These are phyloP conservation scores for Lecanoromycetidae sp. DNA, from an alignment of 2,329 filamentous ascomycete species.

Conservation along the genomic window DNA sequence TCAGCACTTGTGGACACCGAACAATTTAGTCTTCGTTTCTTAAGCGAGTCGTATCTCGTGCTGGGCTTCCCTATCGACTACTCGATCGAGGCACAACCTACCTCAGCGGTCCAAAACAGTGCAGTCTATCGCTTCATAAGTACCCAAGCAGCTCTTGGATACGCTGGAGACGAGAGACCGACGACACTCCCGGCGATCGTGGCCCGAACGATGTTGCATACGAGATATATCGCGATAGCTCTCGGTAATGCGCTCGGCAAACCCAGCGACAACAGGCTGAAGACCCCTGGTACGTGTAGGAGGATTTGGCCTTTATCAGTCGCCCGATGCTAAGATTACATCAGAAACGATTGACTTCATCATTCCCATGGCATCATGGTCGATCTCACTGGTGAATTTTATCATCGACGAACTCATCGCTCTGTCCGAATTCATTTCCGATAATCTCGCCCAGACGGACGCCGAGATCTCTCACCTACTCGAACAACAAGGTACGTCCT, in stretches of 20 bases:
- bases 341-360: conserved; percentile 60
- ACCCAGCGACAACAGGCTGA: conserved; percentile 24
- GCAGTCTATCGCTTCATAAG: conserved; percentile 66
- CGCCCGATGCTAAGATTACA: conserved; percentile 21
- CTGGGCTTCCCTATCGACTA: conserved; percentile 70
- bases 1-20: conserved; percentile 2
- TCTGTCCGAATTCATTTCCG: conserved; percentile 20
- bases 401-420: conserved; percentile 42
- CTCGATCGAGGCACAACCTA: conserved; percentile 59
- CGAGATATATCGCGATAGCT: conserved; percentile 55
- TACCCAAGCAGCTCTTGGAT: conserved; percentile 67
- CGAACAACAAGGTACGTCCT: conserved; percentile 9
- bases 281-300: conserved; percentile 13
- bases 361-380: conserved; percentile 67
- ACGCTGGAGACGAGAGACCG: conserved; percentile 48
- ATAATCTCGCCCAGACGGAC: conserved; percentile 2
- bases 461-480: conserved; percentile 20
- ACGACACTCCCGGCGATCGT: conserved; percentile 61
- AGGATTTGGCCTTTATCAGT: not conserved
- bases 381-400: conserved; percentile 51
- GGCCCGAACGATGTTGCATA: conserved; percentile 60
- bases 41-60: conserved; percentile 55
- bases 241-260: conserved; percentile 55
- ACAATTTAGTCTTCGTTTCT: conserved; percentile 43
- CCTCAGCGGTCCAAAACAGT: conserved; percentile 60